Evolutionary conservation across 192 early-diverging fungal genomes (phyloP).

Genomic region (Powellomyces hirtus): DNA sequence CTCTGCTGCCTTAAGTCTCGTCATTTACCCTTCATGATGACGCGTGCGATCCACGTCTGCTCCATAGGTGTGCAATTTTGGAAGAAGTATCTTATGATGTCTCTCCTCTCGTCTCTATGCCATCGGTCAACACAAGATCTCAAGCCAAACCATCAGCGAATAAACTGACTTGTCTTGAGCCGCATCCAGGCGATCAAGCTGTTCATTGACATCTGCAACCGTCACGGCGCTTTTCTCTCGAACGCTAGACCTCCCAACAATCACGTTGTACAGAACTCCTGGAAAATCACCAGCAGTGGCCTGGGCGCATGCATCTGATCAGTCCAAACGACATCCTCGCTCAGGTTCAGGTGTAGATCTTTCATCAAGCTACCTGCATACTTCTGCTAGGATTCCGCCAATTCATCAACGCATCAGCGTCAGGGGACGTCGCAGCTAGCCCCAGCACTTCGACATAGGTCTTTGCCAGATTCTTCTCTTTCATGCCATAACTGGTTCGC

Average conservation of each 20-base stretch:
- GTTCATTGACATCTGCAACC: conserved; percentile 60
- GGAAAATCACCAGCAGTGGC: conserved; percentile 66
- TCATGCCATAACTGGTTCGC: conserved; percentile 62
- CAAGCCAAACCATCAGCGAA: background rate
- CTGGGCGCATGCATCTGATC: conserved; percentile 30
- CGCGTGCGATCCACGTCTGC: conserved; percentile 74
- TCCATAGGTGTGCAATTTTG: conserved; percentile 61
- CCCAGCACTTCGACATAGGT: conserved; percentile 62
- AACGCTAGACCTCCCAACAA: conserved; percentile 21
- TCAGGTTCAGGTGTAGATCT: too few species aligned
- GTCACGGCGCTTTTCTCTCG: conserved; percentile 43
- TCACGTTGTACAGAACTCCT: conserved; percentile 46
- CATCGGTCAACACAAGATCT: background rate
- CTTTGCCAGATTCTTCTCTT: conserved; percentile 65
- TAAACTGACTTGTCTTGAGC: conserved; percentile 28
- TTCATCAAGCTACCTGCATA: background rate
- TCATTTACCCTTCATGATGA: conserved; percentile 67
- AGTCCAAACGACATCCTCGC: too few species aligned
- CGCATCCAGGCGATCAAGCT: conserved; percentile 47
- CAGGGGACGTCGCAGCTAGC: conserved; percentile 54
- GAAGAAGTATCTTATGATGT: conserved; percentile 54
- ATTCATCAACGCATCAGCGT: conserved; percentile 69
- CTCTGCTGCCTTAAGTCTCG: too few species aligned
- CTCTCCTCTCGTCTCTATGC: conserved; percentile 37
- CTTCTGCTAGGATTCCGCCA: conserved; percentile 58